These are phyloP conservation scores for Cutaneotrichosporon sp. DNA, from an alignment of 1,284 basidiomycete species.

Conservation along the genomic window DNA sequence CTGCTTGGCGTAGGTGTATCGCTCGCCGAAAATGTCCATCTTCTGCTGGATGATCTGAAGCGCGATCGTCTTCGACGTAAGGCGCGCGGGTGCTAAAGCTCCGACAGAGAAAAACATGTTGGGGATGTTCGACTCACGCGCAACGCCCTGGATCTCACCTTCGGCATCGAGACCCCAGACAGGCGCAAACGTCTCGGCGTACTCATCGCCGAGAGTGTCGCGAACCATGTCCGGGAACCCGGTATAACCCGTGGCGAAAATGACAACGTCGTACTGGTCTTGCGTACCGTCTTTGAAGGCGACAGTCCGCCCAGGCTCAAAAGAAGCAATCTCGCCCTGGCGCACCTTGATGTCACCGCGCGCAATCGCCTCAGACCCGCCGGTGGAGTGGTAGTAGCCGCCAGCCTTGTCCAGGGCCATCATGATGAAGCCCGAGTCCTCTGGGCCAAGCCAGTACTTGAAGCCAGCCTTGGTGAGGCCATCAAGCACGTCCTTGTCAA, in stretches of 20 bases:
- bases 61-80: conserved; percentile 58
- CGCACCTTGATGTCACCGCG: conserved; percentile 71
- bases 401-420: conserved; percentile 44
- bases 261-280: conserved; percentile 61
- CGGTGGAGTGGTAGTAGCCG: conserved; percentile 55
- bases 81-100: conserved; percentile 55
- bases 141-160: conserved; percentile 57
- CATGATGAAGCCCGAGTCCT: conserved; percentile 49
- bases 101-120: conserved; percentile 44
- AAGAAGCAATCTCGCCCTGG: conserved; percentile 56
- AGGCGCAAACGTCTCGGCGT: conserved; percentile 51
- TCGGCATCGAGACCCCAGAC: conserved; percentile 60
- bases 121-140: conserved; percentile 54
- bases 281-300: conserved; percentile 63
- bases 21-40: conserved; percentile 53
- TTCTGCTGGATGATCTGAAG: conserved; percentile 61
- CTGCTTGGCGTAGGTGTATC: conserved; percentile 45
- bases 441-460: conserved; percentile 55
- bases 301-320: conserved; percentile 53
- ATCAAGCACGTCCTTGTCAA: conserved; percentile 56
- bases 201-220: conserved; percentile 53
- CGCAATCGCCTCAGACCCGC: conserved; percentile 60
- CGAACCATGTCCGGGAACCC: conserved; percentile 48
- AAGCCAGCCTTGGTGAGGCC: conserved; percentile 60
- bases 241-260: conserved; percentile 63